Evolutionary conservation across 1,139 yeast species (phyloP), one percentile per base, ranked within the genome.

Genomic region (Arxiozyma bovina): DNA sequence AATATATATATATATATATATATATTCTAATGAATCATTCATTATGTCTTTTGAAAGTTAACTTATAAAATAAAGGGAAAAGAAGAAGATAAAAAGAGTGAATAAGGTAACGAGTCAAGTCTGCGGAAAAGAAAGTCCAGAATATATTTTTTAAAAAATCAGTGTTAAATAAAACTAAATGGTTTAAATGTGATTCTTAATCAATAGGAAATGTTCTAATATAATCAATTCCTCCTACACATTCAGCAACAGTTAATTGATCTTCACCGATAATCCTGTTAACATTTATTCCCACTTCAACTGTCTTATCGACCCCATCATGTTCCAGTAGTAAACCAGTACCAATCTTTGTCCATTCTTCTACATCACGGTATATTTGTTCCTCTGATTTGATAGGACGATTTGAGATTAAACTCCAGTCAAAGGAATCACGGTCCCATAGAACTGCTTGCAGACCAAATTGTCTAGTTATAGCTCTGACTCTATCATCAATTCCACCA

Each of bases 361-460:
- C 65, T 2, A 87, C 81, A 50, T 85, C 89, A 5, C 68, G 64
- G 51, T 76, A 72, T 42, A 90, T 81, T 48, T 79, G 79, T 2
- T 66, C 63, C 55, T 79, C 81, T 0, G 79, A 76, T 56, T 77
- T 74, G 20, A 67, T 69, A 23, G 61, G 60, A 22, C 62, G 65
- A 45, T 68, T 68, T 22, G 74, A 70, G 53, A 80, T 75, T 60
- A 90, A 73, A 69, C 83, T 82, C 98, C 98, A 91, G 70, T 93
- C 98, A 71, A 85, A 84, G 0, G 96, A 82, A 69, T 91, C 98
- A 63, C 80, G 81, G 67, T 90, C 94, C 99, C 98, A 91, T 49
- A 93, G 72, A 25, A 87, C 97, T 17, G 87, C 81, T 64, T 85
- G 91, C 77, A 91, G 78, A 0, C 96, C 96, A 70, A 91, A 87